phyloP scores from a whole-genome alignment of 225 moss, liverwort and hornwort species.

The Antitrichia curtipendula region DNA sequence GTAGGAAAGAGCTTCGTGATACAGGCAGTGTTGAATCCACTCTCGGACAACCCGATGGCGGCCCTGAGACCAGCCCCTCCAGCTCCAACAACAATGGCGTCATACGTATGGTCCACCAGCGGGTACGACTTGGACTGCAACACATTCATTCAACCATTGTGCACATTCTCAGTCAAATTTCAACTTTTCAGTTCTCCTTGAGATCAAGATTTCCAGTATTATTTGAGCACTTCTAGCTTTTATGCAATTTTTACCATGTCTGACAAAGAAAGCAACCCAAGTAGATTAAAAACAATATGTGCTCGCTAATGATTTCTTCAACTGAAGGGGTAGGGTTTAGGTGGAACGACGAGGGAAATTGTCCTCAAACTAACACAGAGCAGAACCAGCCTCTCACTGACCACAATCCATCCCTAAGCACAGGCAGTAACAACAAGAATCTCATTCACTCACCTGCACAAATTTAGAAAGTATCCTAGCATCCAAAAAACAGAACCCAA shows the following conservation, averaged over 20 bases:
- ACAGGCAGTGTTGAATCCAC: constrained; percentile 85
- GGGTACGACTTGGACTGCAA: constrained; percentile 47
- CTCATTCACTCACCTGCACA: not conserved
- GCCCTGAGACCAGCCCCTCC: constrained; percentile 94
- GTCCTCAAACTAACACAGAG: not conserved
- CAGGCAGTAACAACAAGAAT: not conserved
- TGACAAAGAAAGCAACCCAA: not conserved
- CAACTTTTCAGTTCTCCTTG: not conserved
- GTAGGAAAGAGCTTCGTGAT: constrained; percentile 98
- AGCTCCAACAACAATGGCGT: constrained; percentile 90
- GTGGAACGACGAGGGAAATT: not conserved
- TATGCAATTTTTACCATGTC: not conserved
- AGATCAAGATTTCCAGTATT: not conserved
- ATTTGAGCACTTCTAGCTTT: not conserved
- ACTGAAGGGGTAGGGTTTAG: not conserved
- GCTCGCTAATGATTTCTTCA: not conserved
- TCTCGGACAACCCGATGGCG: constrained; percentile 87
- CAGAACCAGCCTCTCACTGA: not conserved
- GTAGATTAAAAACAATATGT: not conserved
- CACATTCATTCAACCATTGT: not conserved
- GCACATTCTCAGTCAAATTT: not conserved
- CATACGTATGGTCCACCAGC: constrained; percentile 79
- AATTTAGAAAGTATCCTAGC: not conserved
- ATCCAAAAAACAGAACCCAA: not conserved
- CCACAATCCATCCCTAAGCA: not conserved